Evolutionary conservation across 805 yeast species (phyloP), one percentile per base, ranked within the genome.

Genomic region (Tetrapisispora phaffii): DNA sequence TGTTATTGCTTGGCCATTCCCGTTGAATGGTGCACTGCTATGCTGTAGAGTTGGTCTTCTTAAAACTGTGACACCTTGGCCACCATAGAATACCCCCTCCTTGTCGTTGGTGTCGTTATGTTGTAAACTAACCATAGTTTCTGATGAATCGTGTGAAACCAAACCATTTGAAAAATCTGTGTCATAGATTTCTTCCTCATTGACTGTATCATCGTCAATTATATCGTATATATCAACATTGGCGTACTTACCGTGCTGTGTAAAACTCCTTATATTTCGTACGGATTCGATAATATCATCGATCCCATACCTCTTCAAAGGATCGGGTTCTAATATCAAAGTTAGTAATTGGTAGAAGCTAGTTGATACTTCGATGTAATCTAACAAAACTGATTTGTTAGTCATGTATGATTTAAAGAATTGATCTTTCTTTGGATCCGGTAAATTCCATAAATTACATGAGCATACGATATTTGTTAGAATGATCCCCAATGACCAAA

Each of bases 401-500:
- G 73, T 67, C 31, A 77, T 69, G 61, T 74, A 89, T 22, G 79
- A 80, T 47, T 69, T 69, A 64, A 83, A 88, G 0, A 94, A 75
- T 34, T 73, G 66, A 55, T 81, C 87, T 37, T 74, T 73, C 10
- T 57, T 58, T 34, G 77, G 67, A 43, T 82, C 74, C 10, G 95
- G 94, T 53, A 81, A 79, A 42, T 85, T 76, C 96, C 96, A 88
- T 24, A 96, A 96, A 56, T 88, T 89, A 60, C 95, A 74, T 35
- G 85, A 80, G 52, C 94, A 85, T 10, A 85, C 74, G 44, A 89
- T 69, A 60, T 88, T 88, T 50, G 88, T 79, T 45, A 88, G 67
- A 20, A 88, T 80, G 31, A 88, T 80, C 2, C 89, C 90, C 41
- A 88, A 66, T 1, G 94, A 82, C 97, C 95, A 88, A 24, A 86